Conservation (phyloP, 768 basidiomycete genomes). For the Trametes cinnabarina region DNA sequence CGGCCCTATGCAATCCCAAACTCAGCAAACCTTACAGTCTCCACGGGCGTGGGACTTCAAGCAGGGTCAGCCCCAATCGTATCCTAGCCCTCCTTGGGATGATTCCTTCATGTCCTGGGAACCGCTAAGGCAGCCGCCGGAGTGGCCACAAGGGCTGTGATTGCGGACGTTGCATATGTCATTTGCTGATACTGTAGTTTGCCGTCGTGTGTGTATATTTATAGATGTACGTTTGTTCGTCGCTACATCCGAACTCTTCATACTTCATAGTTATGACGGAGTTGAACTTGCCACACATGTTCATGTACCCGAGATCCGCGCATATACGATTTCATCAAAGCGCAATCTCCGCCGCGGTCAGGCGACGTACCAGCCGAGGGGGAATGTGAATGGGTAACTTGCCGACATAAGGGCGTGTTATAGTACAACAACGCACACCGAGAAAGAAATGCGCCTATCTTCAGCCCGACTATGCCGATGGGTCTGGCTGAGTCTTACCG, state of each 20-base stretch:
- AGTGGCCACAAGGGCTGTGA: conserved; percentile 12
- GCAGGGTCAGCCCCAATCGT: conserved; percentile 24
- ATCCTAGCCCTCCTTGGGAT: conserved; percentile 41
- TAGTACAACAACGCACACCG: not conserved
- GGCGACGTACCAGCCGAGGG: not conserved
- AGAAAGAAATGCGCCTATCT: not conserved
- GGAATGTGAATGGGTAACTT: not conserved
- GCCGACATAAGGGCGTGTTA: too few relatives aligned
- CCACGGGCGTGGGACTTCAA: conserved; percentile 24
- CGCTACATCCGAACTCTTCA: not conserved
- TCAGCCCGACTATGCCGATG: too few relatives aligned
- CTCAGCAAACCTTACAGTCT: conserved; percentile 8
- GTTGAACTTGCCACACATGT: not conserved
- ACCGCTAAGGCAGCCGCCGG: conserved; percentile 37
- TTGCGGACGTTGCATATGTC: not conserved
- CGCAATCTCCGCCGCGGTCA: conserved; percentile 14
- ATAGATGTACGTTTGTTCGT: conserved; percentile 1
- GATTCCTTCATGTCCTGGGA: conserved; percentile 67
- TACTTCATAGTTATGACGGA: not conserved
- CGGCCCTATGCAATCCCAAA: conserved; percentile 20
- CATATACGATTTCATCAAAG: conserved; percentile 17
- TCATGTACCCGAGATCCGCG: conserved; percentile 8
- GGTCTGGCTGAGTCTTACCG: too few relatives aligned
- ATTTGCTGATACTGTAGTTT: not conserved
- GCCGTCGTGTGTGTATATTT: conserved; percentile 8